Base-by-base conservation (phyloP, 768 basidiomycete genomes). In the Lentinula aciculospora region DNA sequence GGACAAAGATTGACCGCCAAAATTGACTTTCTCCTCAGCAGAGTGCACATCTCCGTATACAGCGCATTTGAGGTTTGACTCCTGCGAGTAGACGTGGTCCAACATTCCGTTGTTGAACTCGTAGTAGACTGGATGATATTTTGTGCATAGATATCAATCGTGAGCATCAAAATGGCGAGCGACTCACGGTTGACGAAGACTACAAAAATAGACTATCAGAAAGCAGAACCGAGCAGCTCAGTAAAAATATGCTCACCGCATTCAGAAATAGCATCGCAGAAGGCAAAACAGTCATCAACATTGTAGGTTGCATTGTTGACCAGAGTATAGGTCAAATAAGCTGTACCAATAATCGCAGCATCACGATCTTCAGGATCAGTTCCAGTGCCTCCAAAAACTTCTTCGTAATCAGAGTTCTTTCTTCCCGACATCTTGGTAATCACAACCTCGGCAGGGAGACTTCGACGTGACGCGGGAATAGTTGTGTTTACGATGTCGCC, bases 61-160 rank as follows among this genome's bases (percentile, higher is more conserved):
- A 0, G 74, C 77, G 50, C 80, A 81, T 65, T 79, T 80, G 64
- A 80, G 69, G 58, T 79, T 78, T 0, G 79, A 81, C 3, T 70
- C 58, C 58, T 72, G 69, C 42, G 58, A 62, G 58, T 71, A 71
- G 28, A 74, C 69, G 56, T 68, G 72, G 56, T 77, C 77, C 28
- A 76, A 67, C 6, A 73, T 68, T 7, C 64, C 58, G 59, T 79
- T 79, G 64, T 79, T 80, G 67, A 65, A 72, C 59, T 81, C 78
- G 65, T 81, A 80, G 57, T 72, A 81, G 23, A 81, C 51, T 53
- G 36, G 8, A 34, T 10, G 15, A 21, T 10, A 53, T 13, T 13
- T 8, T 36, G 49, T 51, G 15, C 21, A 31, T 12, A 29, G 10
- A 5, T 8, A 25, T 27, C 1, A 53, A 21, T 29, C 15, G 17